phyloP scores from a whole-genome alignment of 352 stramenopile genomes.

The Pythium guiyangense region DNA sequence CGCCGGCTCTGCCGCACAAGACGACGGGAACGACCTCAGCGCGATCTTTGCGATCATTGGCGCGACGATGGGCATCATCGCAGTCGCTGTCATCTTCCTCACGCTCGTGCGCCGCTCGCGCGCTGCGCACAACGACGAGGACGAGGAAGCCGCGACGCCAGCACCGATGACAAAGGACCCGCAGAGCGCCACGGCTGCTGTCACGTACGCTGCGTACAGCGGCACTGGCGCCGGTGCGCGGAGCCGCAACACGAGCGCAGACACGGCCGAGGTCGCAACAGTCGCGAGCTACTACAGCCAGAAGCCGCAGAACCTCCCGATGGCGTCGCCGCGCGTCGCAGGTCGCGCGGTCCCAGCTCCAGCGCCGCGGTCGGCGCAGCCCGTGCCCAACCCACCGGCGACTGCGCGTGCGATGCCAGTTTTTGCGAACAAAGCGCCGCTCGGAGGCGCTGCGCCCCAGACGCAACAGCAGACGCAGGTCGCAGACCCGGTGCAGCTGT shows the following conservation, averaged over 20 bases:
- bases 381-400: constrained; percentile 1
- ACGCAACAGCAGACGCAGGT: constrained; percentile 1
- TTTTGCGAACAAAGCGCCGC: constrained; percentile 12
- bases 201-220: constrained; percentile 30
- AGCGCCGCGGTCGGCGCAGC: constrained; percentile 10
- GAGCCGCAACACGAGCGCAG: constrained; percentile 14
- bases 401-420: constrained; percentile 6
- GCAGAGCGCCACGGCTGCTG: constrained; percentile 22
- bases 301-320: constrained; percentile 33
- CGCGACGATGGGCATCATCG: constrained; percentile 73
- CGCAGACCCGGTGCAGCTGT: constrained; percentile 3
- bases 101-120: constrained; percentile 70
- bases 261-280: constrained; percentile 3
- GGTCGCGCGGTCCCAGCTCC: constrained; percentile 39
- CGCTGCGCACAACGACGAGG: constrained; percentile 51
- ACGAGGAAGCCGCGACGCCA: constrained; percentile 41
- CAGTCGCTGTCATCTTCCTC: constrained; percentile 72
- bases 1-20: constrained; percentile 1
- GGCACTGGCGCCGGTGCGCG: neutral
- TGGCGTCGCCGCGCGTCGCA: constrained; percentile 35
- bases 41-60: constrained; percentile 76
- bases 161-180: constrained; percentile 32
- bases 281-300: constrained; percentile 55
- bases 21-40: constrained; percentile 48
- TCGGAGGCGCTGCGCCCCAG: neutral